Evolutionary conservation across 73 alveolate genomes (phyloP).

Genomic region (Paramecium primaurelia): DNA sequence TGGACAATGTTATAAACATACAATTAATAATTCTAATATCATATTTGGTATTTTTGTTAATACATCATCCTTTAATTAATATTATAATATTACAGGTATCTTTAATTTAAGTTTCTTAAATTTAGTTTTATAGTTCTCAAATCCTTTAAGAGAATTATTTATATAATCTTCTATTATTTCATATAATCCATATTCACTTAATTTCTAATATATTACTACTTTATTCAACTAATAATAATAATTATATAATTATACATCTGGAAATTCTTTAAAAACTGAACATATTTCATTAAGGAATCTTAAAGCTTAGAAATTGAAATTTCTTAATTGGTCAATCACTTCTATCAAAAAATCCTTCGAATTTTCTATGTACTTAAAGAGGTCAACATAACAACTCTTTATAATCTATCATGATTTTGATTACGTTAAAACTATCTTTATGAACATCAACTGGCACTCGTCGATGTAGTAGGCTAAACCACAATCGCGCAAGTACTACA

Average conservation of each 20-base stretch:
- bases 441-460: constrained; percentile 32
- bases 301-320: background rate
- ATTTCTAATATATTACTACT: background rate
- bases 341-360: constrained; percentile 35
- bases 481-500: constrained; percentile 43
- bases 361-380: constrained; percentile 25
- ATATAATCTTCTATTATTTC: constrained; percentile 22
- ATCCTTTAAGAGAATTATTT: background rate
- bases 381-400: constrained; percentile 42
- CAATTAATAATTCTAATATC: background rate
- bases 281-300: constrained; percentile 1
- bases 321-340: constrained; percentile 4
- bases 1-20: background rate
- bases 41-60: background rate
- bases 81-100: background rate
- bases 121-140: constrained; percentile 18
- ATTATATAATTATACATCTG: background rate
- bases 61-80: background rate
- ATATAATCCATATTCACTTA: constrained; percentile 30
- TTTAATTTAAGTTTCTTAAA: background rate
- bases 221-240: background rate
- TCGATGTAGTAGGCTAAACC: constrained; percentile 44
- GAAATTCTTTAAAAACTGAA: background rate
- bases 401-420: constrained; percentile 43
- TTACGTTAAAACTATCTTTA: constrained; percentile 45